Evolutionary conservation across 108 stramenopile species (phyloP).

Genomic region (Discostella stelligeroides): DNA sequence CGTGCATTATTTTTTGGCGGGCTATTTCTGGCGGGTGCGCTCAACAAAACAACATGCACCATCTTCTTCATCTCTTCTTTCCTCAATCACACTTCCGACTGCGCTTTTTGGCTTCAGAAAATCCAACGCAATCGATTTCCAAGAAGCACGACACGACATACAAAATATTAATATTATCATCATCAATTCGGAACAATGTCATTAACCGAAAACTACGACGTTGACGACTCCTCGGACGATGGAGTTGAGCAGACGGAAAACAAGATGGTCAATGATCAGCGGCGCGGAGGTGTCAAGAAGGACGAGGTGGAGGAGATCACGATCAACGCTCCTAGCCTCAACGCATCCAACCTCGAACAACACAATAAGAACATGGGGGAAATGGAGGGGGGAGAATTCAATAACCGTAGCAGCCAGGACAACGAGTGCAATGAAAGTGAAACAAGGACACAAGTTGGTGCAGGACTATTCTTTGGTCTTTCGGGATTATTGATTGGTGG

Average conservation of each 20-base stretch:
- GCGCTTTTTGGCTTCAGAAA: no score
- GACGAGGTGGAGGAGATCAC: not conserved
- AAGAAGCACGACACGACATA: no score
- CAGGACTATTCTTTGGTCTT: conserved; percentile 24
- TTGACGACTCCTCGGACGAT: no score
- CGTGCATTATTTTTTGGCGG: no score
- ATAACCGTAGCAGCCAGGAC: not conserved
- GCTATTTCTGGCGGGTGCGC: no score
- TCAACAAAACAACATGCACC: no score
- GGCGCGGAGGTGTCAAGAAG: not conserved
- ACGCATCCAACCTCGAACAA: conserved; percentile 8
- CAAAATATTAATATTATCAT: no score
- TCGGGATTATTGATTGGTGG: conserved; percentile 35
- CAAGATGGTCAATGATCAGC: not conserved
- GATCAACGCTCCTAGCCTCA: not conserved
- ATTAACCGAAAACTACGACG: not conserved
- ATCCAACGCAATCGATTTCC: no score
- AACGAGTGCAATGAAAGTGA: not conserved
- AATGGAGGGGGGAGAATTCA: not conserved
- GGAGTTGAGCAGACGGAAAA: conserved; percentile 7
- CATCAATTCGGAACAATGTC: no score
- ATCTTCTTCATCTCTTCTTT: no score
- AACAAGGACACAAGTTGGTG: conserved; percentile 23
- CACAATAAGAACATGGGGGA: conserved; percentile 11
- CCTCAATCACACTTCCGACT: no score